Evolutionary conservation across 2,329 filamentous ascomycete genomes (phyloP).

Genomic region (Colletotrichum horii): DNA sequence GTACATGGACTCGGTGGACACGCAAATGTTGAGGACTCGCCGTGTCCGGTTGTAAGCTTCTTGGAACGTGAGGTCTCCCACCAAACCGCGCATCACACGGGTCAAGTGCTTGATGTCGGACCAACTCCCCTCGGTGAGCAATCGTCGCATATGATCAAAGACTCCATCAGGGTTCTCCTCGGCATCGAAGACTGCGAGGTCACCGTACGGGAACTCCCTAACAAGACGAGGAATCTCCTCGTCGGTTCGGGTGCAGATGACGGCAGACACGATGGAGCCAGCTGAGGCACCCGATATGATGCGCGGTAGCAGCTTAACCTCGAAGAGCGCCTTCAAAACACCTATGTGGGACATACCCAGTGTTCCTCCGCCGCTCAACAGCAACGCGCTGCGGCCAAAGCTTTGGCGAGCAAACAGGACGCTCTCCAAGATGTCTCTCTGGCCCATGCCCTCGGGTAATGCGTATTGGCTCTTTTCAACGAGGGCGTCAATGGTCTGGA

Average conservation of each 20-base stretch:
- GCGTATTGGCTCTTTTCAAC: constrained; percentile 62
- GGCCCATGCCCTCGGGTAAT: constrained; percentile 60
- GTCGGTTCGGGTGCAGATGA: constrained; percentile 79
- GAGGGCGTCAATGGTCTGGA: constrained; percentile 75
- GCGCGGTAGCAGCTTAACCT: constrained; percentile 76
- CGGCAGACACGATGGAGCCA: constrained; percentile 83
- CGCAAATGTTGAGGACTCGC: constrained; percentile 90
- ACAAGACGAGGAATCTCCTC: constrained; percentile 77
- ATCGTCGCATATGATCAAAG: constrained; percentile 70
- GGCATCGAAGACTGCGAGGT: constrained; percentile 80
- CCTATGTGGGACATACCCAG: constrained; percentile 94
- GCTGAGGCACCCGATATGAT: constrained; percentile 90
- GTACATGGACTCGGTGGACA: constrained; percentile 86
- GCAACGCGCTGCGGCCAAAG: constrained; percentile 82
- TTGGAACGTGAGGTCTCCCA: constrained; percentile 92
- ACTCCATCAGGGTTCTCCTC: constrained; percentile 63
- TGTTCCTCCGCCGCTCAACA: constrained; percentile 85
- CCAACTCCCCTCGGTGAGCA: constrained; percentile 83
- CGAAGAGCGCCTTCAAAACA: constrained; percentile 81
- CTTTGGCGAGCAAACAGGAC: constrained; percentile 77
- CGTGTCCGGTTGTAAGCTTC: constrained; percentile 96
- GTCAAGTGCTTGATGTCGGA: constrained; percentile 85
- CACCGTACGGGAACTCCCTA: constrained; percentile 76
- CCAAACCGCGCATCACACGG: constrained; percentile 78
- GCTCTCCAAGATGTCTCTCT: constrained; percentile 67